Percentiles rank a stretch among this genome's conserved stretches.
Evolutionary conservation across 192 early-diverging fungal genomes (phyloP).

Genomic region (Coemansia sp.): DNA sequence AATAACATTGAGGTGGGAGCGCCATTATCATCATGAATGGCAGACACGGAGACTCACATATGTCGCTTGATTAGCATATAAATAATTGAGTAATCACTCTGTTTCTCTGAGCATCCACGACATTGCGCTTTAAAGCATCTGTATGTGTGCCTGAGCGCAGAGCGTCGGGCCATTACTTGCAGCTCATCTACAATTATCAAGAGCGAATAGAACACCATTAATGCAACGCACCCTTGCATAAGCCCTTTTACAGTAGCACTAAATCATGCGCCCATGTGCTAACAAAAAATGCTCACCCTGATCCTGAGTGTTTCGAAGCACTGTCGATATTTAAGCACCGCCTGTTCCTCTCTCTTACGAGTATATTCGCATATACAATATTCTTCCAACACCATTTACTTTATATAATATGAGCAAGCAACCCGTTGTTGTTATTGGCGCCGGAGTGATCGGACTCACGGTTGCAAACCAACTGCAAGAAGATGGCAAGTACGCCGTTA

Average conservation of each 20-base stretch:
- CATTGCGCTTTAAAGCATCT: background rate
- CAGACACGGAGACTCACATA: background rate
- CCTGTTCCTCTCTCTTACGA: background rate
- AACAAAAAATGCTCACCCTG: background rate
- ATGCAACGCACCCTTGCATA: background rate
- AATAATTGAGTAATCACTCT: background rate
- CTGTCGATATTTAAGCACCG: background rate
- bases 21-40: too few relatives aligned
- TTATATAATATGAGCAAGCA: slow-evolving; percentile 9
- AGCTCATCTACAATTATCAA: background rate
- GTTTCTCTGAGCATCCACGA: background rate
- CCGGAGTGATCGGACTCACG: slow-evolving; percentile 65
- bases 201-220: background rate
- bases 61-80: background rate
- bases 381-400: background rate
- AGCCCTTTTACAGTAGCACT: background rate
- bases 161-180: slow-evolving; percentile 7
- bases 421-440: slow-evolving; percentile 58
- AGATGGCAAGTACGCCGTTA: slow-evolving; percentile 42
- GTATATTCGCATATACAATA: background rate
- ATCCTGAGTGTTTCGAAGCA: background rate
- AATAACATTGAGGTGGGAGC: background rate
- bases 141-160: background rate
- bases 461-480: slow-evolving; percentile 55
- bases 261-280: slow-evolving; percentile 5